Conservation (phyloP, 2,329 filamentous ascomycete genomes). For the Penicillium brasilianum region DNA sequence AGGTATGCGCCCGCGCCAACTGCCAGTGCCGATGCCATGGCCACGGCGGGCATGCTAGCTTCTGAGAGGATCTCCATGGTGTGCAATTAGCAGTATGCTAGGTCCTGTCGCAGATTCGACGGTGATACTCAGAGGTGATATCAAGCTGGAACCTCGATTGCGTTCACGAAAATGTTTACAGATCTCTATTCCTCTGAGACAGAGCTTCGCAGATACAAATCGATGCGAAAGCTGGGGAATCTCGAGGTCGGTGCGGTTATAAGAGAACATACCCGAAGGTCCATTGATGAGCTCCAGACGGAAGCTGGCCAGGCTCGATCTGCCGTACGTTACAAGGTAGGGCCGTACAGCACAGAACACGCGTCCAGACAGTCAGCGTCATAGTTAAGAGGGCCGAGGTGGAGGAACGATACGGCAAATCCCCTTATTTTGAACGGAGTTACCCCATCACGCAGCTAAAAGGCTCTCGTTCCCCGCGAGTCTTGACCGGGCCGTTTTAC, state of each 20-base stretch:
- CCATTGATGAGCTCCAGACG: conserved; percentile 21
- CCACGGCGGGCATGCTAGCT: conserved; percentile 35
- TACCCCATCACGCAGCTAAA: background rate
- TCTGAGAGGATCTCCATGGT: conserved; percentile 39
- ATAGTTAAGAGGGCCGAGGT: conserved; percentile 7
- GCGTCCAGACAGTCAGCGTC: background rate
- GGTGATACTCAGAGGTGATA: background rate
- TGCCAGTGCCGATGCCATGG: conserved; percentile 42
- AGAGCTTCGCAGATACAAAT: background rate
- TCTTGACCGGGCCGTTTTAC: background rate
- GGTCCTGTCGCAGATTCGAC: background rate
- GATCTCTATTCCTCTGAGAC: background rate
- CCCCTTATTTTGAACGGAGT: conserved; percentile 6
- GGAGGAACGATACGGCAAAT: conserved; percentile 10
- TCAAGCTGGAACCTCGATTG: background rate
- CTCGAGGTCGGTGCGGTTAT: conserved; percentile 17
- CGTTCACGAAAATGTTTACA: background rate
- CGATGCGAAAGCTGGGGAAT: conserved; percentile 1
- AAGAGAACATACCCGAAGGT: conserved; percentile 2
- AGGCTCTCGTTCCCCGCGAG: background rate
- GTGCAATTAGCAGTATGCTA: background rate
- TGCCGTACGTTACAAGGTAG: conserved; percentile 29
- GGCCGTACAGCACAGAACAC: background rate
- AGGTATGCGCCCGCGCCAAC: conserved; percentile 48
- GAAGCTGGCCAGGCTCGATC: conserved; percentile 31